Evolutionary conservation across 1,284 basidiomycete species (phyloP), one percentile per base, ranked within the genome.

Genomic region (Moesziomyces parantarcticus): DNA sequence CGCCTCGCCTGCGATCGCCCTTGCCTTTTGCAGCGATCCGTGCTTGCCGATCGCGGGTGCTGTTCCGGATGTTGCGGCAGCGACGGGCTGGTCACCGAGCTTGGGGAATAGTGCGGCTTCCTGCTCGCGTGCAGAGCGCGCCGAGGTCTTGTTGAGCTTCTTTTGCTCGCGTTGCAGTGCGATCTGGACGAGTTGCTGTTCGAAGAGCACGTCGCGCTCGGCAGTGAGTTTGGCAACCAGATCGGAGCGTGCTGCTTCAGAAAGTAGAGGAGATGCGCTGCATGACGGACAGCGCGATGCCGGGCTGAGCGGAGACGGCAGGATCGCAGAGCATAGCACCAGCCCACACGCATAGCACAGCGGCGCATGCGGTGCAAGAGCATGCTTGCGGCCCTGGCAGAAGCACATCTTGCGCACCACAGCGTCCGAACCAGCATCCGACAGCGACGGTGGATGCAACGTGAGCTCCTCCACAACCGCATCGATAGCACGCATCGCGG

Each of bases 401-500:
- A 75, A 75, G 46, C 71, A 75, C 49, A 58, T 32, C 25, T 63
- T 75, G 53, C 54, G 53, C 11, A 47, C 16, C n/a, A 54, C 3
- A 4, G 18, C n/a, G 18, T 25, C 16, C 5, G 50, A 58, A 16
- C 41, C 39, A 14, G 56, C 21, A 1, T 34, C 18, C 18, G 41
- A 18, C 13, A 13, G 50, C 39, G 13, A 23, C 9, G 9, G 51
- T 21, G 21, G 45, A 29, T 23, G 20, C 20, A 57, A 50, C 3
- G 71, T 70, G 41, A 75, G 71, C 51, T 75, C 66, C n/a, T 64
- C 21, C 22, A 75, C 42, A 16, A 75, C 71, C 1, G 62, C 59
- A 20, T 75, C 71, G 26, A 75, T 69, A 2, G 71, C 71, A 7
- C 60, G 52, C 71, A 75, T 75, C 41, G 66, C 71, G 13, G 58